phyloP scores from a whole-genome alignment of 768 basidiomycete species.

The Panaeolus cyanescens region DNA sequence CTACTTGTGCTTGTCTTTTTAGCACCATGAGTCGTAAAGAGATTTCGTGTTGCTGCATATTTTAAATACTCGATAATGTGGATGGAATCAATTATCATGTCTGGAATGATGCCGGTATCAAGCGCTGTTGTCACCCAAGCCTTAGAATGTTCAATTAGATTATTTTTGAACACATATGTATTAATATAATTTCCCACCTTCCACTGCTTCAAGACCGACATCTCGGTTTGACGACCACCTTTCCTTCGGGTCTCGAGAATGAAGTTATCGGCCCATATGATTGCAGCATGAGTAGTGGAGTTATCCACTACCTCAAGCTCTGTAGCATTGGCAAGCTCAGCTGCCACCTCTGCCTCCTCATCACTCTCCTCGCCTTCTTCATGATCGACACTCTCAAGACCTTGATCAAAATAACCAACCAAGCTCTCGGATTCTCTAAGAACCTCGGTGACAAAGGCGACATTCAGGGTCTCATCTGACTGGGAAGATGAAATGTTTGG shows the following conservation, averaged over 20 bases:
- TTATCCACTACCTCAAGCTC: slow-evolving; percentile 2
- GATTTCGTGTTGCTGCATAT: slow-evolving; percentile 8
- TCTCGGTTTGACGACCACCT: slow-evolving; percentile 11
- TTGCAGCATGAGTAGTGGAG: not conserved
- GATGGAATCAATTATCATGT: slow-evolving; percentile 9
- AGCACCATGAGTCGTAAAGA: slow-evolving; percentile 5
- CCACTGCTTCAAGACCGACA: slow-evolving; percentile 11
- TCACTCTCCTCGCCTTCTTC: not conserved
- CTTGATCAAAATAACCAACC: not conserved
- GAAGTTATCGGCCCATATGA: slow-evolving; percentile 9
- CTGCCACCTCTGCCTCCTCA: not conserved
- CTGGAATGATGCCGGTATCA: not conserved
- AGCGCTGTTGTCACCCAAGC: slow-evolving; percentile 1
- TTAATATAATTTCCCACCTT: not conserved
- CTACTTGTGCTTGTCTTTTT: not conserved
- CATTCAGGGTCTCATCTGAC: not conserved
- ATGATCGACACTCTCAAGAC: not conserved
- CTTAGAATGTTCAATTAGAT: not conserved
- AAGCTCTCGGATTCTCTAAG: not conserved
- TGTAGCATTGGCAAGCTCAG: not conserved
- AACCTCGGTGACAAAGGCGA: not conserved
- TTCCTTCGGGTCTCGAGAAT: slow-evolving; percentile 12
- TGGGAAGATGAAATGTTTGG: too few species aligned
- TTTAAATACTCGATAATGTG: slow-evolving; percentile 13
- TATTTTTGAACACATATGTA: not conserved